These are phyloP conservation scores for Sporobolus alterniflorus DNA, from an alignment of 202 grass and related monocot species.

Conservation along the genomic window DNA sequence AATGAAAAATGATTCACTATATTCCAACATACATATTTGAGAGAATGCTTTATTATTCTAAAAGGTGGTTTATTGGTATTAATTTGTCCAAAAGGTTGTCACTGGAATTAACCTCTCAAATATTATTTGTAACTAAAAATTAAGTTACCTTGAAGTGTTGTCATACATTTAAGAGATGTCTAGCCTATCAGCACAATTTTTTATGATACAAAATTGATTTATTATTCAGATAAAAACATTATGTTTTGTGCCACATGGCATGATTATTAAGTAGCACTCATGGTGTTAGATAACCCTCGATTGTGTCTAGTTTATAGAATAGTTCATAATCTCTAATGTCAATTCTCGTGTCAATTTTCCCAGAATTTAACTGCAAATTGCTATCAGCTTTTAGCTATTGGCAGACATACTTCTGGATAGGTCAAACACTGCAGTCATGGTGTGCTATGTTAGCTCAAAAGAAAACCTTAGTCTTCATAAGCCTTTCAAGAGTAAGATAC, in stretches of 20 bases:
- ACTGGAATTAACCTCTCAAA: neutral
- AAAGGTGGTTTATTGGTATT: neutral
- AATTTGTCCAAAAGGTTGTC: constrained; percentile 4
- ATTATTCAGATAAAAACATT: no score
- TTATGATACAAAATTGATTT: no score
- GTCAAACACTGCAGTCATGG: constrained; percentile 71
- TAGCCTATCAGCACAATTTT: no score
- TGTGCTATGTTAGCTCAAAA: constrained; percentile 80
- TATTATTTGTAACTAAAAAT: neutral
- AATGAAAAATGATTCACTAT: neutral
- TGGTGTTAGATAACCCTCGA: neutral
- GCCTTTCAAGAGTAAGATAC: constrained; percentile 78
- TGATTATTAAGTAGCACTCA: neutral
- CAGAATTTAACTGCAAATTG: constrained; percentile 39
- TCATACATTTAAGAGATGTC: no score
- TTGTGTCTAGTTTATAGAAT: neutral
- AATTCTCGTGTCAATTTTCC: constrained; percentile 45
- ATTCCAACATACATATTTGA: neutral
- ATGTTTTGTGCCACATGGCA: no score
- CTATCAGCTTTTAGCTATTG: constrained; percentile 57
- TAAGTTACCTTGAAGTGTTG: constrained; percentile 75
- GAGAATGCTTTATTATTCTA: neutral
- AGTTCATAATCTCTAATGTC: neutral
- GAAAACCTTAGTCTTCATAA: constrained; percentile 93
- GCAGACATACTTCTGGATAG: constrained; percentile 86